Evolutionary conservation across 306 rosid genomes (phyloP), one percentile per base, ranked within the genome.

Genomic region (Dalbergia cultrata): DNA sequence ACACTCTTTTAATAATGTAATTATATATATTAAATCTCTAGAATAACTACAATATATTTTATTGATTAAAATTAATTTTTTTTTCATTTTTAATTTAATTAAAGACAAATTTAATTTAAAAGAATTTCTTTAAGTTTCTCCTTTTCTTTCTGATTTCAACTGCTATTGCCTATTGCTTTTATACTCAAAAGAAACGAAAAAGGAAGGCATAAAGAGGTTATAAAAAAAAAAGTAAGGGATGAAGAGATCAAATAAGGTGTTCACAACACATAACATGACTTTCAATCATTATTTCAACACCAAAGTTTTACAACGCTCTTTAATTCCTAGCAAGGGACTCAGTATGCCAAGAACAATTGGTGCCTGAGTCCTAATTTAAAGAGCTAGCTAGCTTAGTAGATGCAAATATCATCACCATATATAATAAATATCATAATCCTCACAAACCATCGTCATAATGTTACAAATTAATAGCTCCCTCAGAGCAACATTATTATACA

Each of bases 221-320:
- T 26, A 2, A 1, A 1, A 26, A 26, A 17, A 18, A 17, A 56
- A 18, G 19, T 4, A 56, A n/a, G 41, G 41, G 41, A 56, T 7
- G 35, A 31, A 54, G 16, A 76, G 8, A 63, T 4, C 31, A 17
- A 52, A 53, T 34, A 2, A 37, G 72, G 8, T 56, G 62, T 6
- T 43, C 18, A 17, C 11, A 35, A 44, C 21, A 65, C 47, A 17
- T 44, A 35, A 13, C 22, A 63, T 1, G 44, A 67, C 34, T 26
- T 13, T 76, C 10, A 44, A 70, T 44, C 13, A 76, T 81, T 50
- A 45, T 13, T 50, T 7, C 18, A 58, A 44, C 13, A 41, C 10
- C 39, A 65, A 76, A 82, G 61, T 72, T 34, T 33, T 62, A 69
- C 63, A 78, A 13, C 65, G 80, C 69, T 26, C 75, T 78, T 79